Conservation (phyloP, 2,329 filamentous ascomycete species). For the Trichoderma afroharzianum region DNA sequence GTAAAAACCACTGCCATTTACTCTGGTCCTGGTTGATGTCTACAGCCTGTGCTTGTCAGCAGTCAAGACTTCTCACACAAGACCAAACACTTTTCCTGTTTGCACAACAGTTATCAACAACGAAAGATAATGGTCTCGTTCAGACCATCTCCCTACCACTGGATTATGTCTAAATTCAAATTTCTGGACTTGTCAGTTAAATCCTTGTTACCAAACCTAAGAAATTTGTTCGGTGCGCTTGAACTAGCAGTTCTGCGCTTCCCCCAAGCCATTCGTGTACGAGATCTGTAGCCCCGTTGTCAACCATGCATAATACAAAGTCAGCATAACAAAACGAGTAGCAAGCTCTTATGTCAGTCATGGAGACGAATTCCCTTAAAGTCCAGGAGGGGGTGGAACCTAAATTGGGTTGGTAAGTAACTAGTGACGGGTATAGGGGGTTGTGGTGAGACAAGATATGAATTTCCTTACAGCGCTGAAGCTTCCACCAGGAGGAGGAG, state of each 20-base stretch:
- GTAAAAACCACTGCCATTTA: background rate
- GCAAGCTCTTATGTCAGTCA: conserved; percentile 18
- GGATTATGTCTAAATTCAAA: conserved; percentile 14
- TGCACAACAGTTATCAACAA: conserved; percentile 14
- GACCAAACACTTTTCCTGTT: conserved; percentile 3
- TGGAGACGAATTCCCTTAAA: conserved; percentile 31
- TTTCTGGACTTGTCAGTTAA: conserved; percentile 17
- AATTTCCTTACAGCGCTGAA: conserved; percentile 60
- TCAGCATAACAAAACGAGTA: conserved; percentile 16
- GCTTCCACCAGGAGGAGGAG: conserved; percentile 41
- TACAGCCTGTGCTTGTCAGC: conserved; percentile 19
- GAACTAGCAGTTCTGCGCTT: conserved; percentile 11
- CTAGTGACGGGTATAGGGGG: background rate
- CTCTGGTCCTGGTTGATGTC: background rate
- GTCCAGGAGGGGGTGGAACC: conserved; percentile 56
- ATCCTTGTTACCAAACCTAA: conserved; percentile 14
- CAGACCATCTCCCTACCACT: conserved; percentile 15
- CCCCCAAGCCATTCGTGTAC: conserved; percentile 15
- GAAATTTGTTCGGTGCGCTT: background rate
- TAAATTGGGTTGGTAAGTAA: conserved; percentile 28
- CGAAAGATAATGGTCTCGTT: conserved; percentile 10
- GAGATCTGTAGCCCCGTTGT: conserved; percentile 16
- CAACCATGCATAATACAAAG: conserved; percentile 19
- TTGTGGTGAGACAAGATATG: background rate
- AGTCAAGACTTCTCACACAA: conserved; percentile 17